Conservation (phyloP, 2,329 filamentous ascomycete genomes). For the Fusarium chaquense region DNA sequence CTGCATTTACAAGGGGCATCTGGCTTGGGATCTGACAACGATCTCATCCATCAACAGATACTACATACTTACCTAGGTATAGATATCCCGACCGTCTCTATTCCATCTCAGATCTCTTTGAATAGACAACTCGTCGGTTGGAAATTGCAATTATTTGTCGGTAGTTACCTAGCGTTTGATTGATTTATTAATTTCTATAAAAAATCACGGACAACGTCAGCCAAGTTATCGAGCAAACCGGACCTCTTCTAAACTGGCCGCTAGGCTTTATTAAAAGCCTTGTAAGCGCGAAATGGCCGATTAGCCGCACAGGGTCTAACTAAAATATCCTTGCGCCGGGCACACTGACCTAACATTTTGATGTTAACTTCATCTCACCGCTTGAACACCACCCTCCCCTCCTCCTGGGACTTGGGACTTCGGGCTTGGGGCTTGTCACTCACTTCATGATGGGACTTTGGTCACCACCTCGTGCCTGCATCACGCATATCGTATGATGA, state of each 20-base stretch:
- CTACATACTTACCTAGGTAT: neutral
- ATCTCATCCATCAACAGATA: constrained; percentile 27
- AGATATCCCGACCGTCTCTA: constrained; percentile 1
- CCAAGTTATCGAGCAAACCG: constrained; percentile 11
- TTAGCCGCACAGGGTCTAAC: constrained; percentile 40
- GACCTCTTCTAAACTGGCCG: constrained; percentile 14
- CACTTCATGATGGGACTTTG: constrained; percentile 33
- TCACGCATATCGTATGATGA: constrained; percentile 18
- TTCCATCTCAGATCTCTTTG: constrained; percentile 5
- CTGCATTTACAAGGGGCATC: constrained; percentile 28
- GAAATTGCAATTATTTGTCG: neutral
- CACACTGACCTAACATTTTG: constrained; percentile 27
- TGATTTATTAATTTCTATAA: constrained; percentile 1
- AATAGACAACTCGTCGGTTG: neutral
- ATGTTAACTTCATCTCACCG: constrained; percentile 44
- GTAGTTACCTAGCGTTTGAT: too few species aligned
- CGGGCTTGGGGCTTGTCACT: constrained; percentile 21
- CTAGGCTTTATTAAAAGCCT: constrained; percentile 26
- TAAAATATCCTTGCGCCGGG: constrained; percentile 26
- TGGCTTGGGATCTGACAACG: constrained; percentile 38
- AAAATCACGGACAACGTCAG: constrained; percentile 6
- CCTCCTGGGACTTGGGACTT: neutral
- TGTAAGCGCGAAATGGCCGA: constrained; percentile 28
- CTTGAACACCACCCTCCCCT: constrained; percentile 24
- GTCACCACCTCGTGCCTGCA: constrained; percentile 28